Evolutionary conservation across 2,329 filamentous ascomycete species (phyloP).

Genomic region (Penicillium sp.): DNA sequence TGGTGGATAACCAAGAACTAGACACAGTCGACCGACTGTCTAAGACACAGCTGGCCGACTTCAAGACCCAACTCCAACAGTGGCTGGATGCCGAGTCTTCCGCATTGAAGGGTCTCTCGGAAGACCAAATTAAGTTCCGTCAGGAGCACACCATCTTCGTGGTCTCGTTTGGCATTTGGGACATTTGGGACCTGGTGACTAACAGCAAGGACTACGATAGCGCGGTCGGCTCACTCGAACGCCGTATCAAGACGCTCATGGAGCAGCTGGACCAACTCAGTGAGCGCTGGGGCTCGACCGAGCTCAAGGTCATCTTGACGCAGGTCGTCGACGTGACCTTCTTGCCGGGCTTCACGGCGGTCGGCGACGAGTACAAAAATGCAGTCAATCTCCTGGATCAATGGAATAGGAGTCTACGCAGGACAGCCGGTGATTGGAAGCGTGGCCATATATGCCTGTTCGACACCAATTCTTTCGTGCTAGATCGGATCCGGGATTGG

Average conservation of each 20-base stretch:
- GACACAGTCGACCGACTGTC: constrained; percentile 23
- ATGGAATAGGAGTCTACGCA: constrained; percentile 34
- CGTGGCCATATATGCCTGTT: constrained; percentile 37
- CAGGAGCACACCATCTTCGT: constrained; percentile 34
- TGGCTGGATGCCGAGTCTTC: constrained; percentile 34
- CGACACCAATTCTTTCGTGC: constrained; percentile 38
- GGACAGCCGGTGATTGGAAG: constrained; percentile 31
- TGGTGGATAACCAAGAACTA: constrained; percentile 34
- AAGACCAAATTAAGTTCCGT: constrained; percentile 22
- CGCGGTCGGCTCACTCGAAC: constrained; percentile 26
- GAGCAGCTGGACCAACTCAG: constrained; percentile 30
- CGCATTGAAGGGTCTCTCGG: constrained; percentile 18
- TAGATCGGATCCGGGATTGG: constrained; percentile 38
- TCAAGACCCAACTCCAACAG: constrained; percentile 35
- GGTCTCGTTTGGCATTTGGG: constrained; percentile 39
- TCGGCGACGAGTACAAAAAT: constrained; percentile 32
- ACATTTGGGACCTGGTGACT: constrained; percentile 35
- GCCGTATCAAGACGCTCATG: constrained; percentile 34
- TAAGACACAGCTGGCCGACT: constrained; percentile 31
- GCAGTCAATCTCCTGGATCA: constrained; percentile 30
- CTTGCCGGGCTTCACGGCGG: constrained; percentile 32
- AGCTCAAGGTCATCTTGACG: constrained; percentile 38
- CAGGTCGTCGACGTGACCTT: constrained; percentile 40
- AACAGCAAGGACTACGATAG: constrained; percentile 21
- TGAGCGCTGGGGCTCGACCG: constrained; percentile 24